These are phyloP conservation scores for Sporothrix pallida DNA, from an alignment of 2,329 filamentous ascomycete genomes.

Conservation along the genomic window DNA sequence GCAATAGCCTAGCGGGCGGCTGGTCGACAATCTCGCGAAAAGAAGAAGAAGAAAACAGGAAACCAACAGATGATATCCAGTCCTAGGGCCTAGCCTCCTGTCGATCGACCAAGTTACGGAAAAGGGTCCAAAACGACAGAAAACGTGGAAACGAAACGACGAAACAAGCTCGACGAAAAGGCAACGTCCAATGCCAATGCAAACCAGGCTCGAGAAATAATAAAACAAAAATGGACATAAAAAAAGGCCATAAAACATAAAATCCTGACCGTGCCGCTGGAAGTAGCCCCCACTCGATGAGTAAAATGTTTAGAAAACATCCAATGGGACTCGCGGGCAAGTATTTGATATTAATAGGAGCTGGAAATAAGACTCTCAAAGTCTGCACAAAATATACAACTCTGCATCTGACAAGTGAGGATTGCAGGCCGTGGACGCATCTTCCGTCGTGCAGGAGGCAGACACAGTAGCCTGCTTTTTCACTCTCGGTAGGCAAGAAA, in stretches of 20 bases:
- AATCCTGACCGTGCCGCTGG: slow-evolving; percentile 4
- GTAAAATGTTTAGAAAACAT: background rate
- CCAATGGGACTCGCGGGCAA: background rate
- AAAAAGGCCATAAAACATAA: no score
- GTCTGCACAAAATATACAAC: no score
- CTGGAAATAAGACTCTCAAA: background rate
- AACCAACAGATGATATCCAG: background rate
- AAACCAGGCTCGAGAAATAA: background rate
- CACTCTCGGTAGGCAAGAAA: background rate
- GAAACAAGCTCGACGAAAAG: no score
- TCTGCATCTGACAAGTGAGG: background rate
- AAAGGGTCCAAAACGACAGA: background rate
- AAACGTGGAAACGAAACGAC: slow-evolving; percentile 6
- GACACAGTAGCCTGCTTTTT: background rate
- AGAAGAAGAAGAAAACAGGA: background rate
- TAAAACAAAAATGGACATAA: no score
- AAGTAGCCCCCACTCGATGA: background rate
- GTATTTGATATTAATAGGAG: background rate
- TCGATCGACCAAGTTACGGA: slow-evolving; percentile 10
- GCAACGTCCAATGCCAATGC: background rate
- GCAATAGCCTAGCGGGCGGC: slow-evolving; percentile 5
- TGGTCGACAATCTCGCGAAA: background rate
- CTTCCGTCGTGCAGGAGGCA: no score
- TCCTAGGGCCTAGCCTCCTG: slow-evolving; percentile 6
- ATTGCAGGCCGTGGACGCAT: background rate